These are phyloP conservation scores for Brasenia schreberi DNA, from an alignment of 164 flowering plant genomes.

Conservation along the genomic window DNA sequence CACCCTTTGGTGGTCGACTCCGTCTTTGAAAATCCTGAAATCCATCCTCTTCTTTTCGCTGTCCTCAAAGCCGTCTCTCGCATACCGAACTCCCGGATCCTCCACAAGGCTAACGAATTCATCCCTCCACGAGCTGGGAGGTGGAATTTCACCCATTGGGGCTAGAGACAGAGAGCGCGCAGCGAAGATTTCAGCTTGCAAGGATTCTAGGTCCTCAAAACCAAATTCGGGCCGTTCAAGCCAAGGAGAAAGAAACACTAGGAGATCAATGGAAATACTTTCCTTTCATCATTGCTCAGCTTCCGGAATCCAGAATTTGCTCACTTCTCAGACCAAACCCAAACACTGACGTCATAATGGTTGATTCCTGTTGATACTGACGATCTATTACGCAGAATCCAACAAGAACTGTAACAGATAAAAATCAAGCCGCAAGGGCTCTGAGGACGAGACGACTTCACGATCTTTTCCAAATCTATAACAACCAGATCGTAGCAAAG, in stretches of 20 bases:
- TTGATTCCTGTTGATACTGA: background rate
- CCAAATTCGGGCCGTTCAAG: no score
- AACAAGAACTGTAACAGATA: background rate
- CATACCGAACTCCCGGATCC: conserved; percentile 33
- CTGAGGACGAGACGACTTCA: background rate
- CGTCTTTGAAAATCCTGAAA: background rate
- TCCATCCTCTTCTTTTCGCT: background rate
- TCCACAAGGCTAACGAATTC: conserved; percentile 53
- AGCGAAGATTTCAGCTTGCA: background rate
- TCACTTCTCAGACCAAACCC: background rate
- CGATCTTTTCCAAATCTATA: background rate
- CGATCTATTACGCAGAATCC: background rate
- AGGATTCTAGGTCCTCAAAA: no score
- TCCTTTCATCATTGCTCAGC: background rate
- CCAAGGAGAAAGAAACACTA: no score
- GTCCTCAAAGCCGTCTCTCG: conserved; percentile 1
- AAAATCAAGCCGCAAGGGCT: background rate
- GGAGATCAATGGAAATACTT: background rate
- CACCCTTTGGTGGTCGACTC: conserved; percentile 5
- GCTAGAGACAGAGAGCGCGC: conserved; percentile 8
- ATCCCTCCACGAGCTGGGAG: conserved; percentile 39
- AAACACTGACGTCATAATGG: background rate
- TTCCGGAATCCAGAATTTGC: background rate
- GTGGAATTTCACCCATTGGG: background rate
- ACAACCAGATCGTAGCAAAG: background rate